phyloP scores from a whole-genome alignment of 805 yeast species.

The Yamadazyma sp. region DNA sequence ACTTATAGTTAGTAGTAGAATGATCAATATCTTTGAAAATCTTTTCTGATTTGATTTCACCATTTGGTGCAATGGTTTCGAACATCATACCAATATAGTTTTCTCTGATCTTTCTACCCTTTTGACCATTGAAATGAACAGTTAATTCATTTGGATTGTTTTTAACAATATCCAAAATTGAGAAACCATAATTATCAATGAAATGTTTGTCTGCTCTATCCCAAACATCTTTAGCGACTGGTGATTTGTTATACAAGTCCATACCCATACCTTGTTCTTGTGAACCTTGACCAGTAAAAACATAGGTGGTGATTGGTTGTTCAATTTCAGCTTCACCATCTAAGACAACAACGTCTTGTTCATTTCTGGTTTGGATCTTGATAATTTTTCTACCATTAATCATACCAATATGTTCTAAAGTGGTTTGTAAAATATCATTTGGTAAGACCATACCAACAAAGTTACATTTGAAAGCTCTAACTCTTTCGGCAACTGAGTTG shows the following conservation, averaged over 20 bases:
- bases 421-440: constrained; percentile 82
- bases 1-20: constrained; percentile 78
- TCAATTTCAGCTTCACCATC: constrained; percentile 98
- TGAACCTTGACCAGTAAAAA: constrained; percentile 99
- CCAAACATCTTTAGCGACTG: constrained; percentile 94
- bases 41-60: constrained; percentile 83
- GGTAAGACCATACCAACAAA: constrained; percentile 98
- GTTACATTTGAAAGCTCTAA: constrained; percentile 85
- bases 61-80: constrained; percentile 86
- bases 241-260: constrained; percentile 90
- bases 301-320: constrained; percentile 95
- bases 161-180: constrained; percentile 90
- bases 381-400: constrained; percentile 97
- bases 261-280: constrained; percentile 99
- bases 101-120: constrained; percentile 91
- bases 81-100: constrained; percentile 97
- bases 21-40: constrained; percentile 90
- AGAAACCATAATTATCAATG: constrained; percentile 92
- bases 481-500: constrained; percentile 92
- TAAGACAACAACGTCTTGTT: constrained; percentile 73
- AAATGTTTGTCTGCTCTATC: constrained; percentile 96
- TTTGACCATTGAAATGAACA: constrained; percentile 96
- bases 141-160: constrained; percentile 95
- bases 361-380: constrained; percentile 86
- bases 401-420: constrained; percentile 96